Percentiles rank a stretch among this genome's conserved stretches.
These are phyloP conservation scores for Pichia californica DNA, from an alignment of 805 yeast genomes.

Conservation along the genomic window DNA sequence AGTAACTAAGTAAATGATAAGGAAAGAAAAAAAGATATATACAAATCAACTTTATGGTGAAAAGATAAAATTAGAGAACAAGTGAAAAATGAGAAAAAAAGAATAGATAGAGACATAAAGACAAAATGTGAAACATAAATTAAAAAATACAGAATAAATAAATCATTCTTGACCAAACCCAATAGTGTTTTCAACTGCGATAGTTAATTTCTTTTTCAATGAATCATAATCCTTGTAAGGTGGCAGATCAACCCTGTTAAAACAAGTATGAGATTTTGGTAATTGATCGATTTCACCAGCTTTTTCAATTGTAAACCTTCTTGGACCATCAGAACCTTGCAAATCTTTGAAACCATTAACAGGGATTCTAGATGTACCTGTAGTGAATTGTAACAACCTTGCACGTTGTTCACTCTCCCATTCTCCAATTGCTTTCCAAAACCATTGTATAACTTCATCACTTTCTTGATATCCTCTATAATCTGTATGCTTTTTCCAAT, in stretches of 20 bases:
- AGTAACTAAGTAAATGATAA: no score
- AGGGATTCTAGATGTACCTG: slow-evolving; percentile 98
- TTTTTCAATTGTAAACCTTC: slow-evolving; percentile 96
- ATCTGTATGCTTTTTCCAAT: slow-evolving; percentile 99
- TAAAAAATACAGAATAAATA: not conserved
- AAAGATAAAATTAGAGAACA: not conserved
- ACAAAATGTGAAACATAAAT: not conserved
- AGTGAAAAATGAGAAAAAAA: not conserved
- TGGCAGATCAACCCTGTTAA: slow-evolving; percentile 97
- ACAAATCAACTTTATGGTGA: not conserved
- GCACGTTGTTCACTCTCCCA: slow-evolving; percentile 98
- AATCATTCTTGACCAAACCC: slow-evolving; percentile 94
- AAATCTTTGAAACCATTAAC: slow-evolving; percentile 98
- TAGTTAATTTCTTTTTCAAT: slow-evolving; percentile 80
- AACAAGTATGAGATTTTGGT: slow-evolving; percentile 98
- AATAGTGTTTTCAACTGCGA: slow-evolving; percentile 98
- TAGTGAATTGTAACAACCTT: slow-evolving; percentile 89
- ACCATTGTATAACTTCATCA: slow-evolving; percentile 97
- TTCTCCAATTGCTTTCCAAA: slow-evolving; percentile 88
- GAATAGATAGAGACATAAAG: not conserved
- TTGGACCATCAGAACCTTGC: slow-evolving; percentile 98
- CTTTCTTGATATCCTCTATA: slow-evolving; percentile 96
- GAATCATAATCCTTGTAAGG: slow-evolving; percentile 82
- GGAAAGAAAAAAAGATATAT: no score
- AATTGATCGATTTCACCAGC: slow-evolving; percentile 92